These are phyloP conservation scores for Metarhizium sp. DNA, from an alignment of 2,329 filamentous ascomycete genomes.

Conservation along the genomic window DNA sequence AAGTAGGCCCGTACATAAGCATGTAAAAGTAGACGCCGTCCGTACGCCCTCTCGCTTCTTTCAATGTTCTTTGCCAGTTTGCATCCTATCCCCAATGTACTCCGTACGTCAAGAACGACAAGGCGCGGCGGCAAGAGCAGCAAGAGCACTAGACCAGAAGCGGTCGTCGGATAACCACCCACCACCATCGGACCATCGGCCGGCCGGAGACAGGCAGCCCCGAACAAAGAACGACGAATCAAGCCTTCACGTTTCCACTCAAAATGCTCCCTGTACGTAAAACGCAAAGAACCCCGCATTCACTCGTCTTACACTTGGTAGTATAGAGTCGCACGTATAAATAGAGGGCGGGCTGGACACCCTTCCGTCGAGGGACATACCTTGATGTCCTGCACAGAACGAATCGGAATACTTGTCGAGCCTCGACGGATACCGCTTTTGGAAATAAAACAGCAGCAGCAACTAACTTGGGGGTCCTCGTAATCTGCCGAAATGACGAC, in stretches of 20 bases:
- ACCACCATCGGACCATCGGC: background rate
- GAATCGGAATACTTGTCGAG: background rate
- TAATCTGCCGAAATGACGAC: conserved; percentile 6
- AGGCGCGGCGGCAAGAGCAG: too few relatives aligned
- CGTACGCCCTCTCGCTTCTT: too few relatives aligned
- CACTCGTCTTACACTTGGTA: background rate
- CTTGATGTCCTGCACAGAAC: background rate
- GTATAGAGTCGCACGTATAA: background rate
- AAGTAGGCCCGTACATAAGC: too few relatives aligned
- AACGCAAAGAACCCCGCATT: background rate
- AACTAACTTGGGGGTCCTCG: background rate
- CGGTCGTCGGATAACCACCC: background rate
- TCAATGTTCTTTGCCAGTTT: too few relatives aligned
- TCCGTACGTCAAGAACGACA: too few relatives aligned
- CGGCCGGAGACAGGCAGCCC: too few relatives aligned
- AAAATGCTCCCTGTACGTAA: background rate
- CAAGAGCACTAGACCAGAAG: background rate
- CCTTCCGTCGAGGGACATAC: background rate
- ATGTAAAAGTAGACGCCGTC: too few relatives aligned
- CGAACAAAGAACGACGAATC: too few relatives aligned
- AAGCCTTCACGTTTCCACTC: background rate
- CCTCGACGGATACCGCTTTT: conserved; percentile 2
- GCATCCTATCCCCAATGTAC: too few relatives aligned
- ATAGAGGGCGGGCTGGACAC: background rate
- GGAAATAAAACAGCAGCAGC: background rate